phyloP scores from a whole-genome alignment of 2,329 filamentous ascomycete genomes.

The Scopulariopsis brevicaulis region DNA sequence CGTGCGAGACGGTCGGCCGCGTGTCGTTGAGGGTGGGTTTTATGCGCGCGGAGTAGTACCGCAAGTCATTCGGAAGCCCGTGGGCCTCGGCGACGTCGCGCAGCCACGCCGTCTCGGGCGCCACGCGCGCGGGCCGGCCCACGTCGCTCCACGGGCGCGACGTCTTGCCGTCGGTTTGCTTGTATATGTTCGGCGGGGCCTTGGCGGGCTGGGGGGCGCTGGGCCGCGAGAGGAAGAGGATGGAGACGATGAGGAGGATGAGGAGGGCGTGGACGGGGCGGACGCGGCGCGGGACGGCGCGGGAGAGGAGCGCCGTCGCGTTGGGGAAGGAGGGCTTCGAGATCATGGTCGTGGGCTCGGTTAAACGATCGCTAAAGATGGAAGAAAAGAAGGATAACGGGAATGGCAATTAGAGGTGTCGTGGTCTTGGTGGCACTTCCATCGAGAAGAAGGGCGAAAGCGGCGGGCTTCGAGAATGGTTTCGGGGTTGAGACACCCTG shows the following conservation, averaged over 20 bases:
- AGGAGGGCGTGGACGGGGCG: slow-evolving; percentile 7
- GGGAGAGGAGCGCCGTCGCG: slow-evolving; percentile 1
- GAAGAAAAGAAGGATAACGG: background rate
- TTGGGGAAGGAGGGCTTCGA: background rate
- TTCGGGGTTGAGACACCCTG: background rate
- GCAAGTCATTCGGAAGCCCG: slow-evolving; percentile 13
- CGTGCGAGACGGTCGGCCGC: slow-evolving; percentile 15
- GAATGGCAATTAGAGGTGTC: background rate
- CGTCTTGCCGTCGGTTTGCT: slow-evolving; percentile 7
- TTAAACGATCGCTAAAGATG: background rate
- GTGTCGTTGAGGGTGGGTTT: slow-evolving; percentile 2
- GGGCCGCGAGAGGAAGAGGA: slow-evolving; percentile 8
- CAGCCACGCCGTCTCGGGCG: slow-evolving; percentile 19
- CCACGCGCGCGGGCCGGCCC: slow-evolving; percentile 16
- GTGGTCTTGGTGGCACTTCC: background rate
- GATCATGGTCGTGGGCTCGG: background rate
- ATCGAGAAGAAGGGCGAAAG: background rate
- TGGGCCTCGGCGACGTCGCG: slow-evolving; percentile 19
- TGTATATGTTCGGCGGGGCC: slow-evolving; percentile 5
- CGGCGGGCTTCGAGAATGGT: background rate
- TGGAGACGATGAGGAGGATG: slow-evolving; percentile 7
- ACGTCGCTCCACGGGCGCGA: slow-evolving; percentile 19
- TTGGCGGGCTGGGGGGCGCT: background rate
- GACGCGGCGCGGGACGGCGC: slow-evolving; percentile 7
- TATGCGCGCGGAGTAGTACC: slow-evolving; percentile 4